Conservation (phyloP, 2,329 filamentous ascomycete species). For the Paraphoma chrysanthemicola region DNA sequence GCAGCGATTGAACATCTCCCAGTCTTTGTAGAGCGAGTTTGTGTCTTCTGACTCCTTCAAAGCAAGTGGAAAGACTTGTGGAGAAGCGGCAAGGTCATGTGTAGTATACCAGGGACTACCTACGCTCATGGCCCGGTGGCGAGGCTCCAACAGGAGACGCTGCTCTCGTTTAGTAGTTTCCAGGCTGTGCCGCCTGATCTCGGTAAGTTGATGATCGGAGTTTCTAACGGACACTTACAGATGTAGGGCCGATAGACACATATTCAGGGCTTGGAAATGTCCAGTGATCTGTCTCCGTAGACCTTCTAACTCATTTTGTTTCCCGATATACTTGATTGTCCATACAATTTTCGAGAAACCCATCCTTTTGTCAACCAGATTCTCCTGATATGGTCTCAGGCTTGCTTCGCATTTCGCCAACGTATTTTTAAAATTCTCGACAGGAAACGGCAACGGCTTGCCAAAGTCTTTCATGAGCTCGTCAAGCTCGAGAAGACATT, state of each 20-base stretch:
- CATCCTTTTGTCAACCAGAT: slow-evolving; percentile 42
- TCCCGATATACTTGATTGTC: slow-evolving; percentile 42
- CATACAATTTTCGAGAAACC: slow-evolving; percentile 36
- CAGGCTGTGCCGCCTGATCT: slow-evolving; percentile 32
- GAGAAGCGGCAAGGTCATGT: slow-evolving; percentile 24
- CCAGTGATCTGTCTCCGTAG: slow-evolving; percentile 36
- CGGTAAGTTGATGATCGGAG: slow-evolving; percentile 10
- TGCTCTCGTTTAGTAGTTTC: slow-evolving; percentile 34
- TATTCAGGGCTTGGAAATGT: slow-evolving; percentile 39
- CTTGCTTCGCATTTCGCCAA: slow-evolving; percentile 37
- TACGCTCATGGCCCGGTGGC: slow-evolving; percentile 34
- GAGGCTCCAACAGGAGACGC: slow-evolving; percentile 27
- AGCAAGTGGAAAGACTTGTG: slow-evolving; percentile 20
- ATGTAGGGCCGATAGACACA: slow-evolving; percentile 41
- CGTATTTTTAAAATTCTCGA: slow-evolving; percentile 38
- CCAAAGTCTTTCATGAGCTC: slow-evolving; percentile 43
- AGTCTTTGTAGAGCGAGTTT: slow-evolving; percentile 39
- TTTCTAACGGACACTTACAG: slow-evolving; percentile 21
- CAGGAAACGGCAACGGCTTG: slow-evolving; percentile 38
- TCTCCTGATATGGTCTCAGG: slow-evolving; percentile 35
- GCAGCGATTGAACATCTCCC: slow-evolving; percentile 37
- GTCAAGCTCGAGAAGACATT: slow-evolving; percentile 34
- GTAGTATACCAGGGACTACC: slow-evolving; percentile 33
- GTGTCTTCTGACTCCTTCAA: slow-evolving; percentile 35
- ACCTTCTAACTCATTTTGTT: slow-evolving; percentile 41